Percentiles rank a stretch among this genome's conserved stretches.
These are phyloP conservation scores for Penicillium thymicola DNA, from an alignment of 2,329 filamentous ascomycete genomes.

Conservation along the genomic window DNA sequence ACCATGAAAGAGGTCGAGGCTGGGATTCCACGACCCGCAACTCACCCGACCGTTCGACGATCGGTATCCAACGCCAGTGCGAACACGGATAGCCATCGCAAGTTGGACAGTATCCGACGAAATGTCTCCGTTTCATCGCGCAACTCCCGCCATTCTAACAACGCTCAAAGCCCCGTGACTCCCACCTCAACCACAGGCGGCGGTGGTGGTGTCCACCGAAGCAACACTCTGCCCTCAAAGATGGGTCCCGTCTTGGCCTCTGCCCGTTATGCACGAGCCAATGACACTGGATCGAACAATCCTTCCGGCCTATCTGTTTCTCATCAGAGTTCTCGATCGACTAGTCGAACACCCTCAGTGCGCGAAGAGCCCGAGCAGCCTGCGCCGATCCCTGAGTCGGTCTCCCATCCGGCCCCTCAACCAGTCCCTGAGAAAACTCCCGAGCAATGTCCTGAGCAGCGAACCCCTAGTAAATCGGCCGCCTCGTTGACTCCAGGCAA, in stretches of 20 bases:
- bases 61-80: constrained; percentile 86
- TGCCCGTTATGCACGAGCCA: constrained; percentile 62
- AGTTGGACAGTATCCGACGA: constrained; percentile 71
- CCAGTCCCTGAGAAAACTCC: not conserved
- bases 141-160: constrained; percentile 72
- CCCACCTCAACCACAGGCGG: constrained; percentile 55
- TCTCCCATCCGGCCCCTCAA: not conserved
- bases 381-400: not conserved
- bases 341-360: constrained; percentile 27
- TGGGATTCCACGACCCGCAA: constrained; percentile 52
- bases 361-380: constrained; percentile 16
- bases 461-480: constrained; percentile 7
- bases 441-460: constrained; percentile 2
- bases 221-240: constrained; percentile 92
- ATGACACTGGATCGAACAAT: constrained; percentile 50
- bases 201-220: constrained; percentile 64
- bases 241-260: constrained; percentile 71
- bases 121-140: constrained; percentile 93
- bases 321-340: constrained; percentile 30
- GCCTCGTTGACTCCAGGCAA: constrained; percentile 18
- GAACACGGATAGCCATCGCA: constrained; percentile 79
- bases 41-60: constrained; percentile 58
- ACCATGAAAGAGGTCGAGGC: constrained; percentile 67
- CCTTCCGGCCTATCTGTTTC: constrained; percentile 34
- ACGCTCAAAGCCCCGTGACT: constrained; percentile 63